Evolutionary conservation across 2,329 filamentous ascomycete species (phyloP), one percentile per base, ranked within the genome.

Genomic region (Microsporum audouinii): DNA sequence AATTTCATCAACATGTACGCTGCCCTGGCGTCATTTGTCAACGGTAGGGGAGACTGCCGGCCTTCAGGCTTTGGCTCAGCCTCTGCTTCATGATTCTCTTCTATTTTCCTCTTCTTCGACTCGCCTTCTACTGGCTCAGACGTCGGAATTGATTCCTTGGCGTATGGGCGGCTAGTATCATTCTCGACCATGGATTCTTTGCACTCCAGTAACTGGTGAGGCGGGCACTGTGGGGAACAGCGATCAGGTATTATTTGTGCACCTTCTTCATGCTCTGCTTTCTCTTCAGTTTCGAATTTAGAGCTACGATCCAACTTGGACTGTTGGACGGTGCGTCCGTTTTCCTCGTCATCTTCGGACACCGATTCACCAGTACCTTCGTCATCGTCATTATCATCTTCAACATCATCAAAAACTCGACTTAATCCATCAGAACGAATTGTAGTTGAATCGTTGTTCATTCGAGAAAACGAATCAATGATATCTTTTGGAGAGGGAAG

Each of bases 1-100:
- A 75, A 45, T 59, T 64, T 69, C 27, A 75, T 64, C 60, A 75
- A 65, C 27, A 73, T 71, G 65, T 74, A 72, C 3, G 73, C 73
- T 14, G 73, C 73, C 57, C 69, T 71, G 23, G 74, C 68, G 57
- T 74, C 72, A 23, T 66, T 66, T 27, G 62, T 63, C 57, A 65
- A 57, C 14, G 55, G 67, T 14, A 59, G 62, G 56, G 12, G 68
- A 65, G 43, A 75, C 68, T 62, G 62, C 33, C 34, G 62, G 61
- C 59, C 55, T 62, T 59, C 63, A 2, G 34, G 10, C n/a, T 29
- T 23, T 57, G 10, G n/a, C 8, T 57, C 27, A 3, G 34, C 36
- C n/a, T 43, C 55, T 29, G 27, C n/a, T 36, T 43, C 36, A 34
- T 8, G 3, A 2, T 41, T 31, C 8, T 31, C 55, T 12, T n/a